Conservation (phyloP, 2,329 filamentous ascomycete genomes). For the Aspergillus sp. region DNA sequence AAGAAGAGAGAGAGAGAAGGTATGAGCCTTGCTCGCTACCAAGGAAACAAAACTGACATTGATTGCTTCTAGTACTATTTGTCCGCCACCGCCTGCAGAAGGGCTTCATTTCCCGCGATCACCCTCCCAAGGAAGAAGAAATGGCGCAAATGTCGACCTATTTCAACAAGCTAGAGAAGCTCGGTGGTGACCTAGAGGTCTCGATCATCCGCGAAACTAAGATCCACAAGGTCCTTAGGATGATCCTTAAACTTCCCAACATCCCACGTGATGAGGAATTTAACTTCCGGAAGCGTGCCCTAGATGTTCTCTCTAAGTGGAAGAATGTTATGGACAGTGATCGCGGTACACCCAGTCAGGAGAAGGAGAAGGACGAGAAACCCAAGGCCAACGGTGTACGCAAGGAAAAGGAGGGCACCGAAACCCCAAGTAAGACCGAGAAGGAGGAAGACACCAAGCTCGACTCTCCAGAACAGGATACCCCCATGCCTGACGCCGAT, state of each 20-base stretch:
- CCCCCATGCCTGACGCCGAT: conserved; percentile 40
- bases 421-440: conserved; percentile 29
- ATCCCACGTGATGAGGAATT: conserved; percentile 90
- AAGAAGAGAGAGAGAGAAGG: conserved; percentile 60
- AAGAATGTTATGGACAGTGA: conserved; percentile 74
- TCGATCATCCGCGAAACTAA: conserved; percentile 88
- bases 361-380: conserved; percentile 48
- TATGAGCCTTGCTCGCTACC: conserved; percentile 27
- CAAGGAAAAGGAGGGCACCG: conserved; percentile 41
- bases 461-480: conserved; percentile 22
- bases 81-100: conserved; percentile 93
- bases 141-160: conserved; percentile 47
- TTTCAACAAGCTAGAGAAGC: conserved; percentile 73
- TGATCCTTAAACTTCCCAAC: conserved; percentile 79
- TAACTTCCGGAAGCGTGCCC: conserved; percentile 81
- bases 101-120: conserved; percentile 81
- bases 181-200: conserved; percentile 78
- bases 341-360: conserved; percentile 40
- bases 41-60: conserved; percentile 10
- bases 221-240: conserved; percentile 98
- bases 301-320: conserved; percentile 82
- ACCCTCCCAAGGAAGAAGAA: conserved; percentile 76
- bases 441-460: conserved; percentile 36
- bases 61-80: conserved; percentile 66
- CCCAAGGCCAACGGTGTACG: conserved; percentile 44